A percentile compares a stretch with the other conserved stretches of the same genome.
These are phyloP conservation scores for Pelomyxa schiedti DNA, from an alignment of 78 protist genomes.

Conservation along the genomic window DNA sequence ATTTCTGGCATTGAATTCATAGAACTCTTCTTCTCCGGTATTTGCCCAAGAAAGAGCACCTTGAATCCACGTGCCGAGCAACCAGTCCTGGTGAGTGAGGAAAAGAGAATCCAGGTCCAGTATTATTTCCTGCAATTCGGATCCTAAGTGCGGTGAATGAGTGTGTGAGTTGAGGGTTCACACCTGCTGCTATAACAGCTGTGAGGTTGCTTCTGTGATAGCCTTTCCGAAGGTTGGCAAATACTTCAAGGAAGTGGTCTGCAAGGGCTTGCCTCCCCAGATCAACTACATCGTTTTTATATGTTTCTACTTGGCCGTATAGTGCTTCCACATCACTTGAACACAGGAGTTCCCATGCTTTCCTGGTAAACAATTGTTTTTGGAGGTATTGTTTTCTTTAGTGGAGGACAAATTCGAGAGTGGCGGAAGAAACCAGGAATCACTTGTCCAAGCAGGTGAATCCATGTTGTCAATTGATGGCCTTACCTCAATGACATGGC, in stretches of 20 bases:
- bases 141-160: too few species aligned
- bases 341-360: too few species aligned
- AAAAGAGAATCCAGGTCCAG: background rate
- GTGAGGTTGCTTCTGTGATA: background rate
- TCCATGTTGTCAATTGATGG: too few species aligned
- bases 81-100: background rate
- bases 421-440: too few species aligned
- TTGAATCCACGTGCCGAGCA: background rate
- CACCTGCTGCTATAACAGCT: background rate
- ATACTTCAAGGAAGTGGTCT: background rate
- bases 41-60: background rate
- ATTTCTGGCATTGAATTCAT: conserved; percentile 47
- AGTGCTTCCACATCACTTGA: too few species aligned
- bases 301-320: background rate
- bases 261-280: conserved; percentile 26
- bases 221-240: background rate
- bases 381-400: too few species aligned
- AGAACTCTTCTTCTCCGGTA: background rate
- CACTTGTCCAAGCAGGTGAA: too few species aligned
- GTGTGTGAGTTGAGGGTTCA: too few species aligned
- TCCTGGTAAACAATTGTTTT: too few species aligned
- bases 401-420: too few species aligned
- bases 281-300: background rate
- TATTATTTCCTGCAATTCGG: background rate
- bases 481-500: too few species aligned